A percentile compares a stretch with the other conserved stretches of the same genome.
Evolutionary conservation across 2,329 filamentous ascomycete species (phyloP).

Genomic region (Elsinoe batatas): DNA sequence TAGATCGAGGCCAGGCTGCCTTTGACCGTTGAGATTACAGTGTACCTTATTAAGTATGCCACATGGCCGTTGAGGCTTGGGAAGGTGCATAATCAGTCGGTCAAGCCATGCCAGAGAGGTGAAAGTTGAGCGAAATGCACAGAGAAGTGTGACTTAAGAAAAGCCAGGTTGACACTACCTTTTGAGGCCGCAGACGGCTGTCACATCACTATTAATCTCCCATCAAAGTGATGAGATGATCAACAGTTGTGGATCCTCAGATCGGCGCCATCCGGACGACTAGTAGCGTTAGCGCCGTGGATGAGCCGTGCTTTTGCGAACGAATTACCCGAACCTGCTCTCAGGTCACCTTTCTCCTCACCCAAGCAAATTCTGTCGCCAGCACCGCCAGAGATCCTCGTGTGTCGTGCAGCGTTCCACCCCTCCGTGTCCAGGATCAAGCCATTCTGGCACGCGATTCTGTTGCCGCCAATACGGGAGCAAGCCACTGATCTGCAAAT

Average conservation of each 20-base stretch:
- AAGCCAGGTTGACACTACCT: too few relatives aligned
- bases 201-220: background rate
- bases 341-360: constrained; percentile 1
- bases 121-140: background rate
- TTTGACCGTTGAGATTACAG: background rate
- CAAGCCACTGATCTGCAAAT: constrained; percentile 9
- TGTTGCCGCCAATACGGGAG: background rate
- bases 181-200: background rate
- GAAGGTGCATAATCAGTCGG: background rate
- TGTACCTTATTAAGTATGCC: background rate
- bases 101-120: background rate
- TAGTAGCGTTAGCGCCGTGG: constrained; percentile 1
- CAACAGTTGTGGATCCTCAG: constrained; percentile 3
- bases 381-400: constrained; percentile 4
- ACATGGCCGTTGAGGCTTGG: constrained; percentile 1
- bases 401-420: constrained; percentile 8
- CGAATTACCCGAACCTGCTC: background rate
- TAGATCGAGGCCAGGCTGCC: background rate
- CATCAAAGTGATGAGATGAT: background rate
- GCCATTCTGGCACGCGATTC: constrained; percentile 1
- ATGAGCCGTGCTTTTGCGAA: background rate
- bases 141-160: background rate
- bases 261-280: background rate
- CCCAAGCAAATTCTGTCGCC: constrained; percentile 10
- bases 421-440: background rate